Percentiles rank a stretch among this genome's conserved stretches.
These are phyloP conservation scores for Phytophthora hibernalis DNA, from an alignment of 352 stramenopile species.

Conservation along the genomic window DNA sequence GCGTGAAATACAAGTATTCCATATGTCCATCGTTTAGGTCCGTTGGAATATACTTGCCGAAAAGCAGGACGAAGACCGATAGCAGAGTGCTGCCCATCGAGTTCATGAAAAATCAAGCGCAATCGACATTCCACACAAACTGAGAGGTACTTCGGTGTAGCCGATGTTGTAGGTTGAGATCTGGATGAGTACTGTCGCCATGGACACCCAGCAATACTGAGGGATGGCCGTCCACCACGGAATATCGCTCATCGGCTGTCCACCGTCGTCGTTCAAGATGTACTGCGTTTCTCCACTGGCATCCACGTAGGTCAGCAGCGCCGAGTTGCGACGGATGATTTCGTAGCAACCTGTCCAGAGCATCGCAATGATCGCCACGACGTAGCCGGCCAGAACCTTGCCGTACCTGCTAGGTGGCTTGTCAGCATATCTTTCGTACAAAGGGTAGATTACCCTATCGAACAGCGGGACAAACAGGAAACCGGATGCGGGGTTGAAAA, in stretches of 20 bases:
- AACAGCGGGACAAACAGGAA: constrained; percentile 53
- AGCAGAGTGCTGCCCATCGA: constrained; percentile 30
- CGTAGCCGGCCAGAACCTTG: constrained; percentile 44
- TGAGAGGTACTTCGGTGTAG: constrained; percentile 26
- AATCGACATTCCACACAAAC: constrained; percentile 31
- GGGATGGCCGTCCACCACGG: constrained; percentile 26
- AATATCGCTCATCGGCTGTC: constrained; percentile 28
- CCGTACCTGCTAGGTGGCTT: constrained; percentile 51
- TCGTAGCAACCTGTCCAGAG: constrained; percentile 51
- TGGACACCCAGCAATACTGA: constrained; percentile 27
- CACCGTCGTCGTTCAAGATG: constrained; percentile 32
- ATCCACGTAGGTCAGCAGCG: constrained; percentile 31
- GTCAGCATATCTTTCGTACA: constrained; percentile 47
- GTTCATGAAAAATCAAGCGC: constrained; percentile 33
- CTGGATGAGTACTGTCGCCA: constrained; percentile 32
- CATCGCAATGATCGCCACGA: constrained; percentile 47
- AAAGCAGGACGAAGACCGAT: constrained; percentile 28
- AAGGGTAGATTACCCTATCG: constrained; percentile 48
- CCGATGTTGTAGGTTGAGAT: constrained; percentile 37
- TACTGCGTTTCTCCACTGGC: constrained; percentile 27
- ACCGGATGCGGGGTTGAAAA: constrained; percentile 53
- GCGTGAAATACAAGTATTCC: constrained; percentile 52
- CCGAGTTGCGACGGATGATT: constrained; percentile 42
- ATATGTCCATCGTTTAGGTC: constrained; percentile 69
- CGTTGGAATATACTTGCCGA: constrained; percentile 28